Evolutionary conservation across 2,329 filamentous ascomycete species (phyloP).

Genomic region (Aspergillus eucalypticola): DNA sequence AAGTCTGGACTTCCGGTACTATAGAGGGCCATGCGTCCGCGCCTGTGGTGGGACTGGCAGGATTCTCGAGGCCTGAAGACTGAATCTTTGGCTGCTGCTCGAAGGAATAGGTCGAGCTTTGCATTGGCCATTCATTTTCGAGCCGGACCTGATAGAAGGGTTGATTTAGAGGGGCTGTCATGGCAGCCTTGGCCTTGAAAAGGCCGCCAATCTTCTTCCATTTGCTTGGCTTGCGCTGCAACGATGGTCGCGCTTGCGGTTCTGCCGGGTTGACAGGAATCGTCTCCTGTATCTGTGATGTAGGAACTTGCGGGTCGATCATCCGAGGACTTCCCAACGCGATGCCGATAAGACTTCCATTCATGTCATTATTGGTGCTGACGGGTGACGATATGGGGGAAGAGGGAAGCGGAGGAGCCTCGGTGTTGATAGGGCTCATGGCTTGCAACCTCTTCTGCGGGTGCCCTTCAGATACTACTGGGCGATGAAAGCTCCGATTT

Average conservation of each 20-base stretch:
- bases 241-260: conserved; percentile 13
- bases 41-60: conserved; percentile 11
- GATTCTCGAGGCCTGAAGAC: background rate
- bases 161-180: conserved; percentile 23
- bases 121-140: conserved; percentile 23
- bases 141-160: conserved; percentile 33
- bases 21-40: conserved; percentile 25
- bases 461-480: conserved; percentile 21
- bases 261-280: conserved; percentile 15
- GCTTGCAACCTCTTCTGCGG: conserved; percentile 17
- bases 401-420: conserved; percentile 15
- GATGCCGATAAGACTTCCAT: conserved; percentile 65
- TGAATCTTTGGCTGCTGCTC: conserved; percentile 16
- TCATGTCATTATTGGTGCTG: conserved; percentile 21
- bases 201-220: conserved; percentile 51
- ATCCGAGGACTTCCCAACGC: conserved; percentile 68
- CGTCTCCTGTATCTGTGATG: conserved; percentile 19
- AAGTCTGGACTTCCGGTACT: conserved; percentile 24
- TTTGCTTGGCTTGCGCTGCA: conserved; percentile 43
- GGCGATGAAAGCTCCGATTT: conserved; percentile 25
- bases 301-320: conserved; percentile 20
- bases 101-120: conserved; percentile 24
- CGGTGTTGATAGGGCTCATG: conserved; percentile 36
- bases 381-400: conserved; percentile 23
- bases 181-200: conserved; percentile 42